Conservation (phyloP, 495 filamentous ascomycete genomes). For the Talaromyces wortmannii region DNA sequence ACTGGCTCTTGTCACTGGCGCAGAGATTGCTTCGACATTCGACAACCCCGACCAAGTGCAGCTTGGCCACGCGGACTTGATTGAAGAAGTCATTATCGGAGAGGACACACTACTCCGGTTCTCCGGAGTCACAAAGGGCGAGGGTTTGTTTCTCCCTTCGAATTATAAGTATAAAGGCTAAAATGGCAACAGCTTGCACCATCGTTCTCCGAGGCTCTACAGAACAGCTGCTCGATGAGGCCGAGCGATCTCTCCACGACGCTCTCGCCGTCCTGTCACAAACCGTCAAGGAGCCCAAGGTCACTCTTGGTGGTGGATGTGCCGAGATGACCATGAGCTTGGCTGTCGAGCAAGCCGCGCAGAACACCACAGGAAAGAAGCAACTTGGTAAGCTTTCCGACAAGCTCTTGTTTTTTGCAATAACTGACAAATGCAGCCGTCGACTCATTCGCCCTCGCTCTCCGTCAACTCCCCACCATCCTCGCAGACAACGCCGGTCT, state of each 20-base stretch:
- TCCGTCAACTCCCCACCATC: slow-evolving; percentile 92
- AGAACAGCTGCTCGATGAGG: slow-evolving; percentile 93
- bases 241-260: slow-evolving; percentile 92
- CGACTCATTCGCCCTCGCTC: slow-evolving; percentile 77
- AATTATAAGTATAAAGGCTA: neutral
- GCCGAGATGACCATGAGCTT: slow-evolving; percentile 99
- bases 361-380: slow-evolving; percentile 94
- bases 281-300: slow-evolving; percentile 89
- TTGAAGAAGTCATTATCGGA: slow-evolving; percentile 96
- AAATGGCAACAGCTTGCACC: slow-evolving; percentile 61
- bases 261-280: slow-evolving; percentile 95
- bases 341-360: slow-evolving; percentile 89
- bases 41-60: slow-evolving; percentile 97
- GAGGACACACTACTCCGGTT: slow-evolving; percentile 97
- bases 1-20: slow-evolving; percentile 88
- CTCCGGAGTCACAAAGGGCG: slow-evolving; percentile 88
- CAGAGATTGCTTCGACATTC: slow-evolving; percentile 95
- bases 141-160: slow-evolving; percentile 18
- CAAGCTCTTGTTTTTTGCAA: neutral
- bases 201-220: slow-evolving; percentile 95
- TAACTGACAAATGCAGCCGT: slow-evolving; percentile 49
- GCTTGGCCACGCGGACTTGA: slow-evolving; percentile 88
- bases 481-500: slow-evolving; percentile 96
- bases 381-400: slow-evolving; percentile 42
- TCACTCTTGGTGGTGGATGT: slow-evolving; percentile 90